These are phyloP conservation scores for Podila horticola DNA, from an alignment of 192 early-diverging fungal species.

Conservation along the genomic window DNA sequence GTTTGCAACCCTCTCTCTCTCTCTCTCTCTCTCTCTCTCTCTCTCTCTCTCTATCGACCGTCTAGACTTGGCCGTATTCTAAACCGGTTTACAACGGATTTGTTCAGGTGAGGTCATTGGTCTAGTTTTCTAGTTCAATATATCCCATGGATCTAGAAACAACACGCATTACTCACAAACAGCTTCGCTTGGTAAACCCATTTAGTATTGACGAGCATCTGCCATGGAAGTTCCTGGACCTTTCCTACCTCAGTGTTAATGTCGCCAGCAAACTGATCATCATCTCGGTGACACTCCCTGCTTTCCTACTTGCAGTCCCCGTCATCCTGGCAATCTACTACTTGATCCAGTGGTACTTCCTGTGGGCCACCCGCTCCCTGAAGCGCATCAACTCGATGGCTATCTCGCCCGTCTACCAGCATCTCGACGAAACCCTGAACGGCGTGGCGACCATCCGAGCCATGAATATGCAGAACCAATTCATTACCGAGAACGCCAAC, in stretches of 20 bases:
- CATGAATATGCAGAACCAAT: conserved; percentile 28
- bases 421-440: conserved; percentile 38
- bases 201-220: conserved; percentile 39
- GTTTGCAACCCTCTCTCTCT: too few relatives aligned
- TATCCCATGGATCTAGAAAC: background rate
- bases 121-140: background rate
- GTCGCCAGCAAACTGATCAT: conserved; percentile 34
- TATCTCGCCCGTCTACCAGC: conserved; percentile 37
- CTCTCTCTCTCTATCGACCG: too few relatives aligned
- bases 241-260: conserved; percentile 1
- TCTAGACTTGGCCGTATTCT: too few relatives aligned
- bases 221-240: conserved; percentile 54
- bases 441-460: conserved; percentile 41
- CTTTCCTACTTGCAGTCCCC: conserved; percentile 22
- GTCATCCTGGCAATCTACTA: conserved; percentile 14
- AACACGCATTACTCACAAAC: background rate
- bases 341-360: conserved; percentile 16
- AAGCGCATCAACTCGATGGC: conserved; percentile 58
- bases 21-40: too few relatives aligned
- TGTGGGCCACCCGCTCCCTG: conserved; percentile 39
- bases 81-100: too few relatives aligned
- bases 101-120: too few relatives aligned
- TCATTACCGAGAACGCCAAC: conserved; percentile 29
- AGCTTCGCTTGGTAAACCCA: conserved; percentile 12
- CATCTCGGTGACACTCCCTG: conserved; percentile 53